Evolutionary conservation across 306 rosid genomes (phyloP).

Genomic region (Castanospermum australe): DNA sequence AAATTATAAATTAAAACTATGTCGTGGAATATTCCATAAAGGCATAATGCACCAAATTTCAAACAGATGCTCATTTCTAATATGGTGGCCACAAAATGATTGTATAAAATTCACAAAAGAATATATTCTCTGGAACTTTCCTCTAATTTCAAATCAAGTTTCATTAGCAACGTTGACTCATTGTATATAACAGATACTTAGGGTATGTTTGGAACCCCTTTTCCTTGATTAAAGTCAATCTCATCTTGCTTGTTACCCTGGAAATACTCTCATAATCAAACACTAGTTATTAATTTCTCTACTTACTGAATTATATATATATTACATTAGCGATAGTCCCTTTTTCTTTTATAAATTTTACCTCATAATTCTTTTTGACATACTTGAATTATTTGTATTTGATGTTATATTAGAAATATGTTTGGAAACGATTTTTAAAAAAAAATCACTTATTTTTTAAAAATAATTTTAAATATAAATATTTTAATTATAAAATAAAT

Average conservation of each 20-base stretch:
- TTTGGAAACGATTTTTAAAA: no score
- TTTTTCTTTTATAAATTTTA: background rate
- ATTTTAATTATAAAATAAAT: no score
- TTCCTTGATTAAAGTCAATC: background rate
- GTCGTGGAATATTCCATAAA: background rate
- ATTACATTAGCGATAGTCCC: background rate
- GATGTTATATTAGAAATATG: no score
- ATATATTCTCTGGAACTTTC: constrained; percentile 33
- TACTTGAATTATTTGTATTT: background rate
- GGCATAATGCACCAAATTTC: constrained; percentile 26
- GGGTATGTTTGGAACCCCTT: background rate
- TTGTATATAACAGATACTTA: background rate
- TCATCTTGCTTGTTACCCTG: background rate
- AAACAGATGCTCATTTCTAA: constrained; percentile 1
- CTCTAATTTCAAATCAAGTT: constrained; percentile 11
- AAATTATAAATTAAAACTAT: no score
- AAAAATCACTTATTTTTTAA: no score
- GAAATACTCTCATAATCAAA: no score
- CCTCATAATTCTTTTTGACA: background rate
- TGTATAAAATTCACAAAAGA: constrained; percentile 24
- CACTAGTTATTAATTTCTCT: background rate
- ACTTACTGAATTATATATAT: background rate
- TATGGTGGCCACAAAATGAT: background rate
- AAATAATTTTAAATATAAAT: no score
- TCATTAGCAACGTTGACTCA: background rate